A percentile compares a stretch with the other conserved stretches of the same genome.
Evolutionary conservation across 2,329 filamentous ascomycete species (phyloP).

Genomic region (Trichoderma afroharzianum): DNA sequence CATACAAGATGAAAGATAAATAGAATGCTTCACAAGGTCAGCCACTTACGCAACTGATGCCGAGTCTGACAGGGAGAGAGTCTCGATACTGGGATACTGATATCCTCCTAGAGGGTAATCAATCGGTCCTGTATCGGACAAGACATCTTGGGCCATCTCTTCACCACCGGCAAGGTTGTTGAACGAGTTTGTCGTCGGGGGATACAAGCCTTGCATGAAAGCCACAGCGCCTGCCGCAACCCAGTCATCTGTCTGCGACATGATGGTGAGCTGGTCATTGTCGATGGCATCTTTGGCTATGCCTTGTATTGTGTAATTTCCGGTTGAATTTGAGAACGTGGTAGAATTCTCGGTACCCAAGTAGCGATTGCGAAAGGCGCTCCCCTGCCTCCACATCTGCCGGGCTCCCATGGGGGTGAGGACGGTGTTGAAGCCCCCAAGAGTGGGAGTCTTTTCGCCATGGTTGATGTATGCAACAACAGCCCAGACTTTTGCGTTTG

Average conservation of each 20-base stretch:
- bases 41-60: constrained; percentile 41
- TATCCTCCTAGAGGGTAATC: constrained; percentile 71
- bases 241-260: constrained; percentile 41
- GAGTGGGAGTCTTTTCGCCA: constrained; percentile 50
- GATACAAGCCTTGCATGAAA: constrained; percentile 83
- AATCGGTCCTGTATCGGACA: constrained; percentile 43
- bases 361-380: constrained; percentile 48
- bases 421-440: constrained; percentile 27
- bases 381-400: constrained; percentile 49
- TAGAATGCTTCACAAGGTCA: not conserved
- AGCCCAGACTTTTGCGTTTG: constrained; percentile 45
- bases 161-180: constrained; percentile 27
- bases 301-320: constrained; percentile 38
- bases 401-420: constrained; percentile 53
- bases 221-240: constrained; percentile 67
- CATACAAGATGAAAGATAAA: not conserved
- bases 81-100: constrained; percentile 69
- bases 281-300: constrained; percentile 45
- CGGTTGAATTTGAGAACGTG: constrained; percentile 26
- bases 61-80: constrained; percentile 44
- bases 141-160: constrained; percentile 42
- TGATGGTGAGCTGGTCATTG: constrained; percentile 44
- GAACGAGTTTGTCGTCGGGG: constrained; percentile 52
- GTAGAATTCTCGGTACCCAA: constrained; percentile 30
- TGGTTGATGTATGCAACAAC: constrained; percentile 47